Base-by-base conservation (phyloP, 2,329 filamentous ascomycete species). In the Talaromyces sp. region DNA sequence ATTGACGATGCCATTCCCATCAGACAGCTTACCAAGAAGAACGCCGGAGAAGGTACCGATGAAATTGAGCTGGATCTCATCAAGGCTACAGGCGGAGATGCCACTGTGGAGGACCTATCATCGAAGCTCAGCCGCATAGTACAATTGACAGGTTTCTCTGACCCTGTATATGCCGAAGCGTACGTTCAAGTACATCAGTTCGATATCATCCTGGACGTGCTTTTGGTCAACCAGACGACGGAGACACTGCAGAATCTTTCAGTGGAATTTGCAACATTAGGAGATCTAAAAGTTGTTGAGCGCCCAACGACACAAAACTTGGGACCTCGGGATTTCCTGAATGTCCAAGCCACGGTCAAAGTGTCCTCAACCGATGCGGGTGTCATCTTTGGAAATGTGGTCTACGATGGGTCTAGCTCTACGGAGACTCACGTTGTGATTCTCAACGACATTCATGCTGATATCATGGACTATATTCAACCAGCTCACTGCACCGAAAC, bases 381-480 rank as follows among this genome's bases (percentile, higher is more conserved):
- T 62, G 95, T 99, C 68, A 99, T 99, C 69, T 99, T 99, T 71
- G 95, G 95, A 69, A 99, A 99, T 73, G 93, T 99, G 25, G 91
- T 99, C 7, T 99, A 99, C 76, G 95, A 99, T 70, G 95, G 93
- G 33, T 86, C 93, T 5, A 92, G 91, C 78, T 93, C 89, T 54
- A 96, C 91, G 1, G 95, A 96, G 75, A 96, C 91, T 61, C 96
- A 96, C 68, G 95, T 99, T 8, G 95, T 99, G 61, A 99, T 99
- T 69, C 84, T 99, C 60, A 98, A 98, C 74, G 95, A 99, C 75
- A 87, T 99, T 33, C 95, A 99, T 72, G 93, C 98, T 63, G 95
- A 99, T 73, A 97, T 99, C 68, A 99, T 99, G 95, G 95, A 99
- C 79, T 99, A 99, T 80, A 99, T 99, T 72, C 93, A 98, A 75